Base-by-base conservation (phyloP, 192 early-diverging fungal genomes). In the Backusella psychrophila region DNA sequence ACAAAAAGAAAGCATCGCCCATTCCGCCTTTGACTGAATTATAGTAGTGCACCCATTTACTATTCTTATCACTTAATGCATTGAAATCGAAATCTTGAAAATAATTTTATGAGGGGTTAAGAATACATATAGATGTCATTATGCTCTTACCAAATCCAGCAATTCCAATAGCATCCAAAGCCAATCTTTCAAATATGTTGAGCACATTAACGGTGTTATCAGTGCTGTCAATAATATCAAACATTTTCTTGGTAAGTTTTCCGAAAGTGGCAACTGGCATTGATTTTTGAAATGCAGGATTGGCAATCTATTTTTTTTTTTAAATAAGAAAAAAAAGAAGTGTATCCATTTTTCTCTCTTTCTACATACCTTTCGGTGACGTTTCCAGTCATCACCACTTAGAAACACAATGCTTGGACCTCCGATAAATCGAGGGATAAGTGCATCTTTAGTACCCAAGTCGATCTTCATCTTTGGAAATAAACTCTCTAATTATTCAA, bases 101-200 rank as follows among this genome's bases (percentile, higher is more conserved):
- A 44, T 11, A 38, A 42, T 56, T 33, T 34, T 19, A 70, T 35
- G 2, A 2, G 6, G 21, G 6, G 38, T 11, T 29, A 19, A 23
- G 53, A 56, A 23, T 8, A 0, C n/a, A 11, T 44, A 17, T 14
- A 29, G 6, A 21, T 31, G 33, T 41, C 19, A 19, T 23, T 31
- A n/a, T 66, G 3, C 12, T 63, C 70, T 53, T 56, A 63, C 72
- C 53, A 82, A 88, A 88, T 53, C 81, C 80, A n/a, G 85, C 85
- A 17, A 81, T 81, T n/a, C 88, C 88, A 53, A 91, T 79, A 26
- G 87, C 87, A 68, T 91, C 89, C n/a, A 91, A 81, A 14, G 89
- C 82, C 42, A 83, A 79, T 31, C 87, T 71, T 39, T 73, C 69
- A 46, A 36, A 59, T 1, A 73, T 7, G n/a, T 19, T n/a, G 1